Evolutionary conservation across 164 flowering plant species (phyloP), one percentile per base, ranked within the genome.

Genomic region (Magnolia changhungtana): DNA sequence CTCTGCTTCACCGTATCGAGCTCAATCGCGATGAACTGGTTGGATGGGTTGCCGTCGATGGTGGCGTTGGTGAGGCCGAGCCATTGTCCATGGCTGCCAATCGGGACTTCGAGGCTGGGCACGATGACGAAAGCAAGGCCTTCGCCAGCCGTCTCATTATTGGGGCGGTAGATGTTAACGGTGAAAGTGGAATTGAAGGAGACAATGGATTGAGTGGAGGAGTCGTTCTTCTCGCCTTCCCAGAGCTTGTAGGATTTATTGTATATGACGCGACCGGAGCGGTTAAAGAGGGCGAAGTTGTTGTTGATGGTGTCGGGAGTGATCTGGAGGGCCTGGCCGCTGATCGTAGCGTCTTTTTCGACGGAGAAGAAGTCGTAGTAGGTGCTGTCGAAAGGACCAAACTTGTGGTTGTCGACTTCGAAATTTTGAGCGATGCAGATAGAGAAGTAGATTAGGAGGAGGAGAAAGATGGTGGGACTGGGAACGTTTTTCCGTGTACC

Each of bases 61-160:
- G 84, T 23, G 20, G 83, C 58, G 74, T 90, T 92, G 45, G 91
- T 88, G 50, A 92, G 82, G 50, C 93, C 94, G 4, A 90, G 84
- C 75, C 75, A 92, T 63, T 78, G 86, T 29, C 91, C 94, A 27
- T 75, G 2, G 75, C 94, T 90, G 7, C 58, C 59, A 3, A 20
- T 21, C 0, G 92, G 92, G 1, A 80, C 13, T 9, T 55, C 3
- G 13, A n/a, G 4, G 50, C 82, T 73, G 0, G 92, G 92, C 0
- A 87, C 87, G 4, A 92, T 82, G 64, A 90, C 4, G 76, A 92
- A 92, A 14, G 97, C 86, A 5, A 92, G 73, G 19, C 97, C 97
- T 49, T 89, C 89, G 13, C 89, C 97, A 2, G 84, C 71, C 7
- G 69, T 71, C 23, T 24, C 4, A 61, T 76, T 74, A 1, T 9